These are phyloP conservation scores for Fusarium compactum DNA, from an alignment of 2,329 filamentous ascomycete species.

Conservation along the genomic window DNA sequence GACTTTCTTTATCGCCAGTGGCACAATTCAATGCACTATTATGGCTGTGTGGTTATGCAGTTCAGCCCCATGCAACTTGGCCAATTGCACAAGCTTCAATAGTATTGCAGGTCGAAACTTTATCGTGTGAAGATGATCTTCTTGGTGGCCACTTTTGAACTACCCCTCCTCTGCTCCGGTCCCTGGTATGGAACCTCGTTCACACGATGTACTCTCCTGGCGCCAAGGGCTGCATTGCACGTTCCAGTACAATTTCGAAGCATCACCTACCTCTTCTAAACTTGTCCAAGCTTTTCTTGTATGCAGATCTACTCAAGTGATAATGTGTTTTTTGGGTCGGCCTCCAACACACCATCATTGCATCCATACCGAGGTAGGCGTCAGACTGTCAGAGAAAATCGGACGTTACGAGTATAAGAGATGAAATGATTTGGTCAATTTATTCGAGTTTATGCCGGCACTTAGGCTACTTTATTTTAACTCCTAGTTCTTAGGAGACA, in stretches of 20 bases:
- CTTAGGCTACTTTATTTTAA: not conserved
- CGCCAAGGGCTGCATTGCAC: conserved; percentile 12
- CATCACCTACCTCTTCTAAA: not conserved
- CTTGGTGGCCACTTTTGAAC: conserved; percentile 2
- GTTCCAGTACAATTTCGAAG: conserved; percentile 16
- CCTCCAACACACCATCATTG: not conserved
- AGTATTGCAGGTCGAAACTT: not conserved
- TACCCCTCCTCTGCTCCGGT: conserved; percentile 6
- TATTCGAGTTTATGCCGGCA: not conserved
- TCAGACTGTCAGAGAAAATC: not conserved
- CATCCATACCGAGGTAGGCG: not conserved
- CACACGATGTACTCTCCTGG: not conserved
- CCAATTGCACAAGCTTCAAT: not conserved
- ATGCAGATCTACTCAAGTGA: not conserved
- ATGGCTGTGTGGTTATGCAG: not conserved
- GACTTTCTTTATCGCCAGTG: not conserved
- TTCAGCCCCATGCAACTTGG: not conserved
- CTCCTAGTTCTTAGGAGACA: not conserved
- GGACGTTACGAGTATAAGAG: not conserved
- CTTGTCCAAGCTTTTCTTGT: not conserved
- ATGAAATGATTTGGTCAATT: not conserved
- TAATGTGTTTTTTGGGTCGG: not conserved
- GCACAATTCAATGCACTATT: not conserved
- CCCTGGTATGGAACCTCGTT: not conserved
- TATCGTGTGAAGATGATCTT: not conserved